Conservation (phyloP, 2,329 filamentous ascomycete genomes). For the Phaeosphaeriaceae sp. region DNA sequence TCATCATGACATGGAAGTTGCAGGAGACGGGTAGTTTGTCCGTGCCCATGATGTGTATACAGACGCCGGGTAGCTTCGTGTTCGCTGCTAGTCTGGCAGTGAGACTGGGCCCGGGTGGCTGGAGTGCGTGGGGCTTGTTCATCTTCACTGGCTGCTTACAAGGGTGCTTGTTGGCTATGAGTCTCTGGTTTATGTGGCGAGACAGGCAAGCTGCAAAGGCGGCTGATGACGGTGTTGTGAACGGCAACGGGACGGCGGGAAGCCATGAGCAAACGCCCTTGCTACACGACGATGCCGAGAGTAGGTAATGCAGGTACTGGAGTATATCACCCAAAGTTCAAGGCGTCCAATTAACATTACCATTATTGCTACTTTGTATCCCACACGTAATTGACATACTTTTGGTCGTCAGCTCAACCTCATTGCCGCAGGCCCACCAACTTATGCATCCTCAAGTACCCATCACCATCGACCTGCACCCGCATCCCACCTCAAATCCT, state of each 20-base stretch:
- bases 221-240: constrained; percentile 6
- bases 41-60: constrained; percentile 98
- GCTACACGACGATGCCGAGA: constrained; percentile 5
- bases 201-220: constrained; percentile 44
- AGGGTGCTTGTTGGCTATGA: constrained; percentile 80
- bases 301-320: background rate
- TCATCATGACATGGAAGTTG: constrained; percentile 85
- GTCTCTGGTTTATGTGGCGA: constrained; percentile 74
- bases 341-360: too few relatives aligned
- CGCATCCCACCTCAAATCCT: background rate
- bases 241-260: background rate
- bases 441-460: too few relatives aligned
- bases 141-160: constrained; percentile 86
- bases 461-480: background rate
- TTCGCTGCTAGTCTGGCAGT: constrained; percentile 85
- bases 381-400: background rate
- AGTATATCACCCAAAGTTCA: too few relatives aligned
- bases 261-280: constrained; percentile 21
- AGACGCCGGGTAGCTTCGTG: constrained; percentile 89
- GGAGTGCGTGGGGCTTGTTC: constrained; percentile 96
- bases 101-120: constrained; percentile 80
- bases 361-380: background rate
- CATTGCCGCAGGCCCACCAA: too few relatives aligned
- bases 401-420: too few relatives aligned
- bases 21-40: constrained; percentile 90